Evolutionary conservation across 2,329 filamentous ascomycete species (phyloP).

Genomic region (Dactylellina sp.): DNA sequence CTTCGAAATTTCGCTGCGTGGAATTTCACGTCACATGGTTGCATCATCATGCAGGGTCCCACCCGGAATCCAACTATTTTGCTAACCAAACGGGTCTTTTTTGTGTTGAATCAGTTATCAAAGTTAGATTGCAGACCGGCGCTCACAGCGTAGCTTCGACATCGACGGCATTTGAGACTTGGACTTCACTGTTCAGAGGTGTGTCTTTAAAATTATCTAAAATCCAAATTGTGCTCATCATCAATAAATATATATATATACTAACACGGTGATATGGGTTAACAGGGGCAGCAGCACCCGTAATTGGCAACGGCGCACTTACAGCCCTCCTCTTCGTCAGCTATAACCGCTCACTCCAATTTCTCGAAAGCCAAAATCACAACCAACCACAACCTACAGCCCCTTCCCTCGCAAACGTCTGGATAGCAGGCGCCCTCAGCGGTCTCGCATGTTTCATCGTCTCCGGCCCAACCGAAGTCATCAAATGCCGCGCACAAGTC

Average conservation of each 20-base stretch:
- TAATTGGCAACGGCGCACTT: constrained; percentile 88
- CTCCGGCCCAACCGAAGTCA: constrained; percentile 89
- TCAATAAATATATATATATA: constrained; percentile 38
- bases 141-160: constrained; percentile 59
- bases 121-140: constrained; percentile 82
- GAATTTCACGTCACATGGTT: neutral
- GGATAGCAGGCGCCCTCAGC: constrained; percentile 81
- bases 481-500: constrained; percentile 87
- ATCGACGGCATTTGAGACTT: constrained; percentile 48
- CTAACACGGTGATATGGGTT: too few species aligned
- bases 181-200: constrained; percentile 59
- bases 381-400: constrained; percentile 60
- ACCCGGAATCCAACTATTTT: neutral
- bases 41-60: constrained; percentile 4
- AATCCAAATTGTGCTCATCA: constrained; percentile 29
- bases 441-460: constrained; percentile 88
- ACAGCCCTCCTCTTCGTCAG: constrained; percentile 90
- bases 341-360: constrained; percentile 83
- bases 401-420: constrained; percentile 74
- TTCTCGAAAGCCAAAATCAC: constrained; percentile 65
- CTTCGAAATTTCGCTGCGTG: neutral
- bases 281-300: constrained; percentile 81
- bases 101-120: constrained; percentile 68
- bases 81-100: neutral
- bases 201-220: constrained; percentile 61